Evolutionary conservation across 83 land plant species (phyloP).

Genomic region (Thuja plicata): DNA sequence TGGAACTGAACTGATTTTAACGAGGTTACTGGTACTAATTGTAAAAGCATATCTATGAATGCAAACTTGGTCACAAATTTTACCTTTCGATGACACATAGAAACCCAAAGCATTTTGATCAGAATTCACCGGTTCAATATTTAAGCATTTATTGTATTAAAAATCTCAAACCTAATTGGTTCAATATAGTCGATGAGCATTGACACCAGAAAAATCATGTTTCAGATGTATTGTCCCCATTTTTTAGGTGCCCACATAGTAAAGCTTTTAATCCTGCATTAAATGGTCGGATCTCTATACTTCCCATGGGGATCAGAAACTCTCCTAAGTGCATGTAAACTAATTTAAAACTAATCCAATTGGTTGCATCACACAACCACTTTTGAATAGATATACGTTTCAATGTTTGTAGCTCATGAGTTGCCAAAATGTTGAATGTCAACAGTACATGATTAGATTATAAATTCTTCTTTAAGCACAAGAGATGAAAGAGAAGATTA

Average conservation of each 20-base stretch:
- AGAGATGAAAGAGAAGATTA: background rate
- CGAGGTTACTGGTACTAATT: background rate
- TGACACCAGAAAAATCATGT: background rate
- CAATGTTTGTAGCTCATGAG: background rate
- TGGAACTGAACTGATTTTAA: background rate
- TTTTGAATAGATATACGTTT: background rate
- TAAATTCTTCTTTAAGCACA: no score
- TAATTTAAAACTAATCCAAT: background rate
- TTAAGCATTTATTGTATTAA: background rate
- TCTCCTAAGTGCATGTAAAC: background rate
- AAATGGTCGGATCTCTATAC: background rate
- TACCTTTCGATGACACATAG: background rate
- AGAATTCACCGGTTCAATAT: background rate
- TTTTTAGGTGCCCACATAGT: background rate
- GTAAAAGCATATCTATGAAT: background rate
- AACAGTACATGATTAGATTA: background rate
- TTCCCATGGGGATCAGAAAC: background rate
- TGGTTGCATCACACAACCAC: background rate
- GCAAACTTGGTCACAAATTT: background rate
- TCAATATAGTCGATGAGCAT: background rate
- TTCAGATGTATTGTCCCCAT: background rate
- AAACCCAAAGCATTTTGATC: background rate
- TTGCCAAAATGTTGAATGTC: background rate
- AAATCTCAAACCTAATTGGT: background rate
- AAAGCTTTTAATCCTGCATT: background rate